phyloP scores from a whole-genome alignment of 768 basidiomycete genomes.

The Naganishia vaughanmartiniae region DNA sequence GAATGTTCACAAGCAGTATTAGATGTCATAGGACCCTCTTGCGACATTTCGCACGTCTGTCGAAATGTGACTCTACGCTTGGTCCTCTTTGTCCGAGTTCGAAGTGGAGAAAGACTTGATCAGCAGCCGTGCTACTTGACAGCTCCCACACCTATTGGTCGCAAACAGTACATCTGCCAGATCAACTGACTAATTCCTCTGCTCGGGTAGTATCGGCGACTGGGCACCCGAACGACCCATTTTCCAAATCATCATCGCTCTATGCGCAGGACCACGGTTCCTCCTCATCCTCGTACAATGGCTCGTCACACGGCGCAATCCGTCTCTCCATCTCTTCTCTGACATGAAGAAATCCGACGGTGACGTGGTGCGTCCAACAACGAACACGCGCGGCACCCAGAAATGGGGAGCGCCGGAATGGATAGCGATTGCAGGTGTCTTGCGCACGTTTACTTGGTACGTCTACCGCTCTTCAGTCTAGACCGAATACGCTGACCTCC shows the following conservation, averaged over 20 bases:
- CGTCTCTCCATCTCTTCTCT: neutral
- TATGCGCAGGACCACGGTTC: conserved; percentile 76
- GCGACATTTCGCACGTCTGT: too few species aligned
- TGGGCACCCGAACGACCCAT: conserved; percentile 74
- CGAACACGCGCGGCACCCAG: neutral
- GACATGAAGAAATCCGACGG: conserved; percentile 14
- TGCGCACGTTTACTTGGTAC: conserved; percentile 70
- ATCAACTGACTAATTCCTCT: neutral
- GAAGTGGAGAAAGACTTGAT: too few species aligned
- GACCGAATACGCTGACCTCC: neutral
- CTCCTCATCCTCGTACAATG: conserved; percentile 48
- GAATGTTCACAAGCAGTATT: too few species aligned
- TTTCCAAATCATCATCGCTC: conserved; percentile 82
- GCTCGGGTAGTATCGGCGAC: conserved; percentile 69
- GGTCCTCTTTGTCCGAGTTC: too few species aligned
- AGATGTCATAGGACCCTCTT: too few species aligned
- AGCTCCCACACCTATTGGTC: too few species aligned
- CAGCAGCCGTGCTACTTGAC: too few species aligned
- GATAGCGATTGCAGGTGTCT: conserved; percentile 63
- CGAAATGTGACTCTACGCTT: too few species aligned
- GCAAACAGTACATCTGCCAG: too few species aligned
- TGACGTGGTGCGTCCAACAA: neutral
- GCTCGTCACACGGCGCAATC: conserved; percentile 32
- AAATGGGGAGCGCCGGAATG: conserved; percentile 52
- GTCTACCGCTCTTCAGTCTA: conserved; percentile 15